Evolutionary conservation across 78 protist genomes (phyloP).

Genomic region (Dictyostelium firmibasis): DNA sequence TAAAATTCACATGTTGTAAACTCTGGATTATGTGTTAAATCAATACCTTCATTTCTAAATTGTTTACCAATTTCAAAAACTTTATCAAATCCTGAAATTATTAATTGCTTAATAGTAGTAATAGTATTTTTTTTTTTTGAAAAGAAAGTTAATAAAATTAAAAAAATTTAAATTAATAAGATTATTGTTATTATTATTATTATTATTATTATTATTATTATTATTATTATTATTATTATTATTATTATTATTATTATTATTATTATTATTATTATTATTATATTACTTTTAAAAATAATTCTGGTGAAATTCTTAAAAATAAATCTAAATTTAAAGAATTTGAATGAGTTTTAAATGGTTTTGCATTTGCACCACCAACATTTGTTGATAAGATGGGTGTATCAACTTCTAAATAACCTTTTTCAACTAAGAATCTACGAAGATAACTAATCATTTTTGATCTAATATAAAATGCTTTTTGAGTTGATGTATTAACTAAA

Average conservation of each 20-base stretch:
- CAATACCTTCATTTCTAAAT: slow-evolving; percentile 99
- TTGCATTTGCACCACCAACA: slow-evolving; percentile 99
- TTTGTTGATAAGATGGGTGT: slow-evolving; percentile 97
- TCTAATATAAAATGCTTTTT: slow-evolving; percentile 84
- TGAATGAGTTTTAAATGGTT: slow-evolving; percentile 98
- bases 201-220: too few relatives aligned
- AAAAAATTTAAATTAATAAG: background rate
- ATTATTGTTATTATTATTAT: too few relatives aligned
- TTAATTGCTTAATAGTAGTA: too few relatives aligned
- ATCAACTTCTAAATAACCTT: slow-evolving; percentile 88
- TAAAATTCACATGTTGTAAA: slow-evolving; percentile 99
- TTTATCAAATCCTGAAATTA: slow-evolving; percentile 99
- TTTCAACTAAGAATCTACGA: slow-evolving; percentile 85
- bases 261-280: too few relatives aligned
- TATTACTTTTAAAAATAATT: slow-evolving; percentile 98
- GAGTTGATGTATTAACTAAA: slow-evolving; percentile 87
- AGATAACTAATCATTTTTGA: slow-evolving; percentile 79
- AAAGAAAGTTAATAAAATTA: too few relatives aligned
- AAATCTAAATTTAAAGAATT: slow-evolving; percentile 96
- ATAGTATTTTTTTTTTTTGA: too few relatives aligned
- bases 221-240: too few relatives aligned
- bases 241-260: too few relatives aligned
- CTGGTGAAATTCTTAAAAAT: slow-evolving; percentile 99
- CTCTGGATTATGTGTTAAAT: slow-evolving; percentile 99
- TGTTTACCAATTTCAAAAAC: slow-evolving; percentile 99